These are phyloP conservation scores for Candida freyschussii DNA, from an alignment of 1,139 yeast genomes.

Conservation along the genomic window DNA sequence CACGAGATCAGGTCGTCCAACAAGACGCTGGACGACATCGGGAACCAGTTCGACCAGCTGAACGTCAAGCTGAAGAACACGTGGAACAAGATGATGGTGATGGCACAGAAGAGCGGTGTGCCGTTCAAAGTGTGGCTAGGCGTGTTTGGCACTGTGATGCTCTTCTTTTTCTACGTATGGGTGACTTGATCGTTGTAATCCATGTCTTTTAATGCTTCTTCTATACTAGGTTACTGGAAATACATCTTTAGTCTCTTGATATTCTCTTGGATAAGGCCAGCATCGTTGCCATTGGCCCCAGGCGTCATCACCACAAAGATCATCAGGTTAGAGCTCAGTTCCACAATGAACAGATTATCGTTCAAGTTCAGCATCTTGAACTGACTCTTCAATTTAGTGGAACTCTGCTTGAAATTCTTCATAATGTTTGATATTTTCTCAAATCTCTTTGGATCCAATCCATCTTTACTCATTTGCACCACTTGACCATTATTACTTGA, in stretches of 20 bases:
- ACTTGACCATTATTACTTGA: conserved; percentile 47
- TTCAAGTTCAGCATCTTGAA: conserved; percentile 73
- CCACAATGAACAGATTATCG: conserved; percentile 52
- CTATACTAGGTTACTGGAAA: conserved; percentile 28
- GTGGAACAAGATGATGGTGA: conserved; percentile 66
- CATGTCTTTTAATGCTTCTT: too few relatives aligned
- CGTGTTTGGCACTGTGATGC: conserved; percentile 47
- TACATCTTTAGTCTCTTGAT: conserved; percentile 33
- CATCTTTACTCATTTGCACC: conserved; percentile 16
- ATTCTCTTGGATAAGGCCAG: conserved; percentile 32
- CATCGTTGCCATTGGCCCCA: conserved; percentile 19
- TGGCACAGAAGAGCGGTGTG: conserved; percentile 82
- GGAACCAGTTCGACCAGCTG: conserved; percentile 42
- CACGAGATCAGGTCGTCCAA: conserved; percentile 76
- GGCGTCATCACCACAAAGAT: conserved; percentile 33
- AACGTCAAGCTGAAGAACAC: conserved; percentile 55
- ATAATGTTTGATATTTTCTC: conserved; percentile 92
- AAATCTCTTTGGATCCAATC: conserved; percentile 79
- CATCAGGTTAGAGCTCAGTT: conserved; percentile 37
- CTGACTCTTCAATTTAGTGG: conserved; percentile 80
- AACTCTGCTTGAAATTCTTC: conserved; percentile 91
- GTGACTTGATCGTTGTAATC: conserved; percentile 6
- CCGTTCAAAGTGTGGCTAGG: conserved; percentile 81
- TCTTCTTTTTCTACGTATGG: conserved; percentile 86
- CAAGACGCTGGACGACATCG: conserved; percentile 53